These are phyloP conservation scores for Prunus padus DNA, from an alignment of 306 rosid genomes.

Conservation along the genomic window DNA sequence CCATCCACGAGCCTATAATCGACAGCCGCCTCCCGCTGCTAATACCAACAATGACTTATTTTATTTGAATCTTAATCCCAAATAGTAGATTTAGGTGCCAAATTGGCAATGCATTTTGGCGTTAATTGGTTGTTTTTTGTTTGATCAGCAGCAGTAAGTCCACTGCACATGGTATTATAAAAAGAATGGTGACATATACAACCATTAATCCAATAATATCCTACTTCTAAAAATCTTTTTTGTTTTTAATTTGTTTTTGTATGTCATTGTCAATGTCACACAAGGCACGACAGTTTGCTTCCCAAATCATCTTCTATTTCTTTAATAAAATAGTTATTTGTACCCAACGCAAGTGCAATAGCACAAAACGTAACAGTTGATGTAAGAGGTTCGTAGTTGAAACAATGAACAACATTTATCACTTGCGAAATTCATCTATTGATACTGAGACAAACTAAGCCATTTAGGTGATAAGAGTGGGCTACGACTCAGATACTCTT, in stretches of 20 bases:
- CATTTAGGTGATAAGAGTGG: no score
- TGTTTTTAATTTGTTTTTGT: not conserved
- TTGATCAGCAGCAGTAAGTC: not conserved
- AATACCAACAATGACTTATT: not conserved
- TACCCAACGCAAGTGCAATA: not conserved
- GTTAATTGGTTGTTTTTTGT: not conserved
- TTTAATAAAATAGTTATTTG: not conserved
- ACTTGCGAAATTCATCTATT: no score
- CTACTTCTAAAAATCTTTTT: not conserved
- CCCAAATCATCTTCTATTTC: not conserved
- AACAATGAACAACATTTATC: no score
- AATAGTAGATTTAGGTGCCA: not conserved
- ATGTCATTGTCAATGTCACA: not conserved
- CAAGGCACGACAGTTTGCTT: not conserved
- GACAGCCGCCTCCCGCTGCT: slow-evolving; percentile 49
- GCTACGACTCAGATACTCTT: no score
- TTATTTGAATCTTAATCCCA: not conserved
- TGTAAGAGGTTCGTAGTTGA: no score
- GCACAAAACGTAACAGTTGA: not conserved
- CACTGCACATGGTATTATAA: not conserved
- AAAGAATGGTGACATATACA: not conserved
- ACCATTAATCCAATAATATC: not conserved
- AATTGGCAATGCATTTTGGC: not conserved
- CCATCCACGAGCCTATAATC: slow-evolving; percentile 24
- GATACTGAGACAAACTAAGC: no score